Percentiles rank a stretch among this genome's conserved stretches.
Conservation (phyloP, 306 rosid genomes). For the Macrotyloma uniflorum region DNA sequence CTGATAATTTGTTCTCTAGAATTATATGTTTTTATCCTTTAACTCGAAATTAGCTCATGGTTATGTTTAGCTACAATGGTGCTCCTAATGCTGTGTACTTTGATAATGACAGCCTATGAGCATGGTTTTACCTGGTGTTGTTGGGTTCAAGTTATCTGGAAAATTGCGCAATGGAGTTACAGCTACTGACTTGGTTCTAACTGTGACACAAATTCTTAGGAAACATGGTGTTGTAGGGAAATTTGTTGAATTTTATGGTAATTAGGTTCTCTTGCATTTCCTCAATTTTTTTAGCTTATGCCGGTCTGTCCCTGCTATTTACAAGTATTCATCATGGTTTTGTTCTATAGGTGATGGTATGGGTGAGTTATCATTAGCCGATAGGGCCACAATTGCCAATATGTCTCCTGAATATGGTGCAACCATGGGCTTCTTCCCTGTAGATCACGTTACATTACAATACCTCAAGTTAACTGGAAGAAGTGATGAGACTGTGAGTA, state of each 20-base stretch:
- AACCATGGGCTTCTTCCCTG: conserved; percentile 98
- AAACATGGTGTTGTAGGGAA: conserved; percentile 99
- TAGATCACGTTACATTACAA: conserved; percentile 84
- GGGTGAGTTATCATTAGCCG: conserved; percentile 82
- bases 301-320: not conserved
- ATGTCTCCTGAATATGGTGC: conserved; percentile 99
- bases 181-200: conserved; percentile 98
- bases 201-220: conserved; percentile 96
- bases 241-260: conserved; percentile 98
- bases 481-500: conserved; percentile 87
- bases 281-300: not conserved
- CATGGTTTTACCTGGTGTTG: conserved; percentile 99
- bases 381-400: conserved; percentile 94
- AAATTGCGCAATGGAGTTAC: conserved; percentile 90
- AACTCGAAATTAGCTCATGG: conserved; percentile 16
- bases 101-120: conserved; percentile 89
- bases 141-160: conserved; percentile 96
- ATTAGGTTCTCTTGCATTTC: conserved; percentile 17
- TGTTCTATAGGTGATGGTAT: conserved; percentile 77
- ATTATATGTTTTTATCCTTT: conserved; percentile 23
- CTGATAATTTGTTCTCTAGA: conserved; percentile 16
- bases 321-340: conserved; percentile 18
- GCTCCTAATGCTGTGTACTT: conserved; percentile 40
- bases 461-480: conserved; percentile 91
- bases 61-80: conserved; percentile 17